Percentiles rank a stretch among this genome's conserved stretches.
Evolutionary conservation across 139 green algal species (phyloP).

Genomic region (Gonium pectorale): DNA sequence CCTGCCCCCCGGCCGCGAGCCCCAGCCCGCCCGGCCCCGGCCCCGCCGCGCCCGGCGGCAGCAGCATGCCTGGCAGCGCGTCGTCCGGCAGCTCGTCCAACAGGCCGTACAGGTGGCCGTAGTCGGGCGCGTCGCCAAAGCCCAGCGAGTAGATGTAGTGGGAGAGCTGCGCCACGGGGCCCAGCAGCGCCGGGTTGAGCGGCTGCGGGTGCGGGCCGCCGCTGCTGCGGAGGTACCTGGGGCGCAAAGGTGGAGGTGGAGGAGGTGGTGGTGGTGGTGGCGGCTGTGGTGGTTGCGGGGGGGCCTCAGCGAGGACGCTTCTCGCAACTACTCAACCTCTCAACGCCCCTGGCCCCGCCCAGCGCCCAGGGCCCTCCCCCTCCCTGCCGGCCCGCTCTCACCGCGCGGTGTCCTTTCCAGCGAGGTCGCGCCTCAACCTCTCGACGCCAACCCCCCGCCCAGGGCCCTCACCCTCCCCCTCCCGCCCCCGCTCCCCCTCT

Average conservation of each 20-base stretch:
- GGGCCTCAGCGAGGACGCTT: too few relatives aligned
- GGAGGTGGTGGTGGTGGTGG: not conserved
- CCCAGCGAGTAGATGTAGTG: conserved; percentile 45
- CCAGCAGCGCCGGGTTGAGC: not conserved
- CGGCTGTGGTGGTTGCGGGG: not conserved
- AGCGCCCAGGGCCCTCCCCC: too few relatives aligned
- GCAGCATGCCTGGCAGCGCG: not conserved
- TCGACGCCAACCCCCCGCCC: too few relatives aligned
- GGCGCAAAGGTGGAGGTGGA: not conserved
- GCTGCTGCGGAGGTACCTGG: not conserved
- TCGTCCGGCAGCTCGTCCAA: conserved; percentile 48
- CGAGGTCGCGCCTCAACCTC: too few relatives aligned
- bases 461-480: not conserved
- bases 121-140: conserved; percentile 46
- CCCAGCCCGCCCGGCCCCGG: not conserved
- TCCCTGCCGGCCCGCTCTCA: too few relatives aligned
- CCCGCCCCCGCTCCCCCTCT: not conserved
- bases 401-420: too few relatives aligned
- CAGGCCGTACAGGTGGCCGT: conserved; percentile 19
- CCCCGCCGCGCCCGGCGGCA: too few relatives aligned
- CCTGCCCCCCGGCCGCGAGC: not conserved
- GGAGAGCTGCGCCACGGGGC: conserved; percentile 17
- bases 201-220: not conserved
- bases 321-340: too few relatives aligned
- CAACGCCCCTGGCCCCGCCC: too few relatives aligned